Evolutionary conservation across 208 protist species (phyloP), one percentile per base, ranked within the genome.

Genomic region (Strigomonas galati): DNA sequence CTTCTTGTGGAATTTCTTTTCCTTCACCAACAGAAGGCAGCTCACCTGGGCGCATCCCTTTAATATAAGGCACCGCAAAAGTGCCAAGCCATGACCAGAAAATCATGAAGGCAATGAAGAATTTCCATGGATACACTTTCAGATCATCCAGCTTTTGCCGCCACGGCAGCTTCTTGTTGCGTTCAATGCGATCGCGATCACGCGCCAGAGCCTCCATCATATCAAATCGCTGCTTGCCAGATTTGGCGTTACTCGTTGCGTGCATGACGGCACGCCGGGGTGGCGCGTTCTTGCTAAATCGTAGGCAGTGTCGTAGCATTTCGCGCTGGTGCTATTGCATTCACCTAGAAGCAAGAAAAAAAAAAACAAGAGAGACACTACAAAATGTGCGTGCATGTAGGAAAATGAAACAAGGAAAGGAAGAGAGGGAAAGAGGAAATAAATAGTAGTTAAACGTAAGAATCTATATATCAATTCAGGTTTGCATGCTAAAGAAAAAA

Each of bases 51-150:
- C 58, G 60, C 65, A 79, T 74, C 19, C 63, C 69, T 51, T 91
- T 91, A 7, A 91, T 24, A 57, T 81, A 85, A 12, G 85, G 85
- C 46, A 91, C 81, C 0, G 72, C 79, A 62, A 87, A 91, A 3
- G 72, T 84, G 21, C 85, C 85, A 21, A 82, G 53, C 71, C 72
- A 87, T 12, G 85, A 86, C 85, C 85, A 91, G 14, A 85, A 35
- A 17, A 88, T 21, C 81, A 91, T 91, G 60, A 91, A 91, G 21
- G 70, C 76, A 32, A 91, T 43, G 37, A 87, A 88, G 21, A 80
- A 71, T 46, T 91, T 91, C 85, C 85, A 91, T 48, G 85, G 85
- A 68, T 83, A 91, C 17, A 71, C 76, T 5, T 72, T 66, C 2
- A 91, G 64, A 49, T 76, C 48, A 12, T 61, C 59, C 24, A 91